Percentiles rank a stretch among this genome's conserved stretches.
These are phyloP conservation scores for Hymenoscyphus salicellus DNA, from an alignment of 2,329 filamentous ascomycete species.

Conservation along the genomic window DNA sequence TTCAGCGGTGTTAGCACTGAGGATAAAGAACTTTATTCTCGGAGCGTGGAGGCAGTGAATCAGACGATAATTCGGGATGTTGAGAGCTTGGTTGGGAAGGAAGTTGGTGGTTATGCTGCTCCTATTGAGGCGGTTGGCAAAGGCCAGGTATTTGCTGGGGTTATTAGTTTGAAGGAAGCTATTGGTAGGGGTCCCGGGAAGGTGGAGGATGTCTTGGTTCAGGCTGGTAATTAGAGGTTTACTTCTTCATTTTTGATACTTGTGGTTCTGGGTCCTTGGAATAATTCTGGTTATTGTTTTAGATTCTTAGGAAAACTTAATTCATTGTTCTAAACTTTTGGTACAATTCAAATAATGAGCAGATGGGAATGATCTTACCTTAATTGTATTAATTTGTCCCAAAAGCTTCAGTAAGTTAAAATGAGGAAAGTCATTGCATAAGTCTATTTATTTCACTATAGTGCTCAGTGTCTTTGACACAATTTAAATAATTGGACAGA, in stretches of 20 bases:
- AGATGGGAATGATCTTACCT: no score
- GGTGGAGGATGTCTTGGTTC: slow-evolving; percentile 27
- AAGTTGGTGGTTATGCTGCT: slow-evolving; percentile 19
- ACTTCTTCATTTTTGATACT: background rate
- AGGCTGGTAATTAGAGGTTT: slow-evolving; percentile 12
- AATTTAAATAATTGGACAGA: no score
- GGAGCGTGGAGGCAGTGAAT: slow-evolving; percentile 55
- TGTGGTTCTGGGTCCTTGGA: background rate
- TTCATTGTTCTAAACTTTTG: no score
- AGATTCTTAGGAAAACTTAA: no score
- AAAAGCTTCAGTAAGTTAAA: no score
- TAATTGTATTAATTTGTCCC: no score
- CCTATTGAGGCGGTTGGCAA: slow-evolving; percentile 7
- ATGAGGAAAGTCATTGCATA: no score
- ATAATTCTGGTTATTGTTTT: no score
- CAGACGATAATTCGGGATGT: slow-evolving; percentile 50
- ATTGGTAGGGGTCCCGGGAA: slow-evolving; percentile 39
- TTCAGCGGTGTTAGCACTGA: slow-evolving; percentile 44
- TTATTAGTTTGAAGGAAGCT: slow-evolving; percentile 35
- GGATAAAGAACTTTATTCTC: slow-evolving; percentile 45
- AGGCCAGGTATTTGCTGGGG: slow-evolving; percentile 14
- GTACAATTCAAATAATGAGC: no score
- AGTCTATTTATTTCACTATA: no score
- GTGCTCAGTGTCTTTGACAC: no score
- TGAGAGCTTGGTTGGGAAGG: slow-evolving; percentile 39